Percentiles rank a stretch among this genome's conserved stretches.
These are phyloP conservation scores for Microbotryum saponariae DNA, from an alignment of 1,284 basidiomycete species.

Conservation along the genomic window DNA sequence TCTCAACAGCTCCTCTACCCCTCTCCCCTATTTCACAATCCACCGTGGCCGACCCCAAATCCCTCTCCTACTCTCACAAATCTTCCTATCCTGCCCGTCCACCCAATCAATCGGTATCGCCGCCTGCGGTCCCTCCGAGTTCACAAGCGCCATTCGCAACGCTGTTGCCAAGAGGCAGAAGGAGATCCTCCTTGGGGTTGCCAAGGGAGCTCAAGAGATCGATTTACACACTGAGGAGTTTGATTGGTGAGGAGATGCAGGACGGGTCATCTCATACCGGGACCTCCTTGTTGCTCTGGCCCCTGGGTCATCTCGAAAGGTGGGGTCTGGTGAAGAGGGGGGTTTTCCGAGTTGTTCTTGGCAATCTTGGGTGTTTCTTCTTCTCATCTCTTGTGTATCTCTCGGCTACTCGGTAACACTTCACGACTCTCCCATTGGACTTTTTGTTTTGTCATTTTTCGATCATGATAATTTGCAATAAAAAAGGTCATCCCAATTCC, in stretches of 20 bases:
- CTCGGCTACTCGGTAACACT: no score
- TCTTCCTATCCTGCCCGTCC: background rate
- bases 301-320: no score
- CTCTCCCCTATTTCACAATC: slow-evolving; percentile 2
- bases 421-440: no score
- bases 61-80: background rate
- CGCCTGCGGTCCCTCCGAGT: slow-evolving; percentile 42
- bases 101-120: slow-evolving; percentile 15
- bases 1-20: background rate
- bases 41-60: slow-evolving; percentile 3
- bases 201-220: slow-evolving; percentile 18
- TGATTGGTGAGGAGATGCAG: slow-evolving; percentile 21
- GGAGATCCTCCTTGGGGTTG: slow-evolving; percentile 31
- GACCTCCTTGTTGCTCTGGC: no score
- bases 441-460: no score
- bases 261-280: no score
- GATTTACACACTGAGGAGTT: slow-evolving; percentile 34
- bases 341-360: no score
- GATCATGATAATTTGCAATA: no score
- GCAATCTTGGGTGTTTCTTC: no score
- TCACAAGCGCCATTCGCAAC: slow-evolving; percentile 42
- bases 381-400: no score
- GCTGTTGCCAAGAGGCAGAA: slow-evolving; percentile 42
- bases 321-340: no score
- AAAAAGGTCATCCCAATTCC: no score